phyloP scores from a whole-genome alignment of 2,329 filamentous ascomycete species.

The Microdochium bolleyi region DNA sequence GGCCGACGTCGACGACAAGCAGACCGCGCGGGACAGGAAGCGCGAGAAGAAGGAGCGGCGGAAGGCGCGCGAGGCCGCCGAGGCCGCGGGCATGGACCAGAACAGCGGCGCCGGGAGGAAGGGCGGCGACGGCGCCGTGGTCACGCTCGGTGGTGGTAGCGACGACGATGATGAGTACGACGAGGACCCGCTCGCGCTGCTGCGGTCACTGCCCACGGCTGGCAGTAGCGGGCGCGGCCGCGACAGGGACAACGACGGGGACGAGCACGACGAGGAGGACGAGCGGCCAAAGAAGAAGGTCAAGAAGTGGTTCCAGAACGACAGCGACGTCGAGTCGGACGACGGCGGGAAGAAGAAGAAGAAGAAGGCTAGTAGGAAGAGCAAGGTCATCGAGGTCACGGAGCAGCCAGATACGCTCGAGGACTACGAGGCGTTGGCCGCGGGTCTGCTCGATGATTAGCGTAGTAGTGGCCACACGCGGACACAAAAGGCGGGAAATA shows the following conservation, averaged over 20 bases:
- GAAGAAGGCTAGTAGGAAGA: constrained; percentile 36
- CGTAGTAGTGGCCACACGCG: too few relatives aligned
- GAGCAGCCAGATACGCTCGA: constrained; percentile 72
- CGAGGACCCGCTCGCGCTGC: constrained; percentile 47
- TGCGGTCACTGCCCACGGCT: constrained; percentile 48
- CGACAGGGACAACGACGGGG: constrained; percentile 10
- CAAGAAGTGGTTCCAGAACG: constrained; percentile 75
- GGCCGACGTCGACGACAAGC: constrained; percentile 79
- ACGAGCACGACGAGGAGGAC: constrained; percentile 28
- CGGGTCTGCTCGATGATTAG: constrained; percentile 53
- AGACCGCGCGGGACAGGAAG: constrained; percentile 67
- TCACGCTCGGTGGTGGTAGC: constrained; percentile 26
- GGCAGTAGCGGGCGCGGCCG: constrained; percentile 16
- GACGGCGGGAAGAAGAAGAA: constrained; percentile 29
- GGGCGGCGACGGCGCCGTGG: constrained; percentile 16
- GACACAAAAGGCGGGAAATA: too few relatives aligned
- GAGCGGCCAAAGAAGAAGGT: constrained; percentile 50
- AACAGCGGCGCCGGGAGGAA: constrained; percentile 19
- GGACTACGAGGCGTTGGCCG: constrained; percentile 70
- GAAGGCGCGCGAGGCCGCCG: constrained; percentile 56
- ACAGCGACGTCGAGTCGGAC: constrained; percentile 42
- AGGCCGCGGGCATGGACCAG: constrained; percentile 29
- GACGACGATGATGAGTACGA: constrained; percentile 24
- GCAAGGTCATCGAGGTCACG: constrained; percentile 51
- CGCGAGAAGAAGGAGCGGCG: constrained; percentile 67